A percentile compares a stretch with the other conserved stretches of the same genome.
Evolutionary conservation across 768 basidiomycete genomes (phyloP).

Genomic region (Mycena rebaudengoi): DNA sequence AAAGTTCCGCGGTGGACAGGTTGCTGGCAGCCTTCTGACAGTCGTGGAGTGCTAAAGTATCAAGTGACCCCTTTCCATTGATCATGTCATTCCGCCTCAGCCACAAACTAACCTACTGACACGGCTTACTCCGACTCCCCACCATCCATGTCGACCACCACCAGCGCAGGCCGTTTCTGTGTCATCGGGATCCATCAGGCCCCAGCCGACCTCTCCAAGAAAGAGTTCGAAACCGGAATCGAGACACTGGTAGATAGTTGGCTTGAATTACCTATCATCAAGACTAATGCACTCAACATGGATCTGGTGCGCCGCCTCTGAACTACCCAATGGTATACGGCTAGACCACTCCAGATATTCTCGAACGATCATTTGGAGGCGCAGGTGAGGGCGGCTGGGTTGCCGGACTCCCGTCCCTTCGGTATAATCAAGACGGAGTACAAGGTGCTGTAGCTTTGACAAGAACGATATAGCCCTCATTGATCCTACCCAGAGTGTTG

Average conservation of each 20-base stretch:
- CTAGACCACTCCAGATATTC: not conserved
- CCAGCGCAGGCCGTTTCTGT: not conserved
- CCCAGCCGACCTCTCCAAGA: conserved; percentile 1
- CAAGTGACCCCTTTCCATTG: not conserved
- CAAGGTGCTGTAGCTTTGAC: not conserved
- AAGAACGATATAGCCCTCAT: not conserved
- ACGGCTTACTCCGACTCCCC: not conserved
- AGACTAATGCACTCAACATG: not conserved
- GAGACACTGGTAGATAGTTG: not conserved
- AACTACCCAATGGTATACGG: not conserved
- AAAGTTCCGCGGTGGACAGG: not conserved
- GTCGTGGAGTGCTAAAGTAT: conserved; percentile 4
- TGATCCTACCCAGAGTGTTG: not conserved
- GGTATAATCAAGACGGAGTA: not conserved
- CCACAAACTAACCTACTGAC: not conserved
- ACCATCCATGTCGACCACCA: not conserved
- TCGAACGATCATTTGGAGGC: not conserved
- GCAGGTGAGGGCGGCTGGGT: not conserved
- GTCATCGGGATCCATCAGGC: not conserved
- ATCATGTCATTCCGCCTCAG: not conserved
- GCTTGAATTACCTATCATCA: conserved; percentile 1
- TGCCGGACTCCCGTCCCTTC: not conserved
- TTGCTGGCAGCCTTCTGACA: not conserved
- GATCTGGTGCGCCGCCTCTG: not conserved
- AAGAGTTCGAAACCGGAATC: not conserved